Base-by-base conservation (phyloP, 176 grass and related monocot species). In the Poa pratensis region DNA sequence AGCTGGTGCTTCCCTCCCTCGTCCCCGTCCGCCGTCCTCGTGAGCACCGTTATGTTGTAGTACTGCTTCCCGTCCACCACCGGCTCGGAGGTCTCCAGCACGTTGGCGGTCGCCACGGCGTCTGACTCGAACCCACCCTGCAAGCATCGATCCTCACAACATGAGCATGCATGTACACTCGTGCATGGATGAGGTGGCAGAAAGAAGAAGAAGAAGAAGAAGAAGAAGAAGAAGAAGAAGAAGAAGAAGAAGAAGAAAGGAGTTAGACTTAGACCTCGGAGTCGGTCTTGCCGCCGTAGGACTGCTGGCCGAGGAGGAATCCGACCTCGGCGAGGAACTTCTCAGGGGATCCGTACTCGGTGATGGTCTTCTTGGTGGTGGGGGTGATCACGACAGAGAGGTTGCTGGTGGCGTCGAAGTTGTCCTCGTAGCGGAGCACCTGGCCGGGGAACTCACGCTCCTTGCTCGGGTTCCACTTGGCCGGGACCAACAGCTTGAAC, bases 401-500 rank as follows among this genome's bases (percentile, higher is more conserved):
- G 85, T 92, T 91, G 88, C 90, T 99, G 88, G 79, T 99, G 81
- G 91, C 22, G 58, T 99, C 96, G 48, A 96, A 99, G 86, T 96
- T 99, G 91, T 99, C 96, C 90, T 99, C 96, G 62, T 91, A 99
- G 65, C 91, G 86, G 51, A 92, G 91, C 57, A 99, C 96, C 84
- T 98, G 96, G 2, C 96, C 96, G 0, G 93, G 93, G 86, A 83
- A 98, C 86, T 95, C 96, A 0, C 87, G 80, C 93, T 99, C 94
- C 82, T 80, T 92, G 90, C 96, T 96, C 11, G 91, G 89, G 88
- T 96, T 99, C 96, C 96, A 99, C 88, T 99, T 99, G 63, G 90
- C 48, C 48, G 96, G 96, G 80, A 99, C 85, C 84, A 87, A 7
- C 42, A 99, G 84, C 82, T 96, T 99, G 84, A 99, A 99, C 15